Conservation (phyloP, 805 yeast species). For the Diddensiella santjacobensis region DNA sequence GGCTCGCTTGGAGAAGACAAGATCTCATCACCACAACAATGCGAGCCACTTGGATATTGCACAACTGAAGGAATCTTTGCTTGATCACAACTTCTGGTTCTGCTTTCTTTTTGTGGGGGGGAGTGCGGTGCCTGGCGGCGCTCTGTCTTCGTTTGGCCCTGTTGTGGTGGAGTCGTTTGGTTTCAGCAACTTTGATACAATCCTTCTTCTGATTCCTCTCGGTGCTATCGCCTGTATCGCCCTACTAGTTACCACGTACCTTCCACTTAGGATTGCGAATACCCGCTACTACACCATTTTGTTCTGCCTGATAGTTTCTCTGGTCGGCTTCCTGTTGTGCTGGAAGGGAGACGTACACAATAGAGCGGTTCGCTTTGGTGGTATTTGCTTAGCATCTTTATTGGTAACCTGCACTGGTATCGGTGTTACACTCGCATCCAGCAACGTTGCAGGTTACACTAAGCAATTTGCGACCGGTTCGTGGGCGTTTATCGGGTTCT, state of each 20-base stretch:
- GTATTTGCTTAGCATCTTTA: conserved; percentile 33
- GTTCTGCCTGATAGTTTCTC: conserved; percentile 31
- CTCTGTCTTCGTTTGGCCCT: no score
- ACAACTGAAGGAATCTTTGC: conserved; percentile 43
- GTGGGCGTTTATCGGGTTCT: conserved; percentile 24
- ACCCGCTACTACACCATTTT: conserved; percentile 25
- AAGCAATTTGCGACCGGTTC: conserved; percentile 25
- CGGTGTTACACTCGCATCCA: conserved; percentile 26
- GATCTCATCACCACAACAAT: conserved; percentile 44
- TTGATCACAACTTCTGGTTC: conserved; percentile 38
- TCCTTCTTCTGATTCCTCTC: no score
- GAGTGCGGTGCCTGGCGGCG: no score
- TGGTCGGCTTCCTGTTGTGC: conserved; percentile 32
- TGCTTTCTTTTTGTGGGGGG: conserved; percentile 28
- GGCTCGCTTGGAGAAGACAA: conserved; percentile 32
- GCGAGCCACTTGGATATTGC: conserved; percentile 36
- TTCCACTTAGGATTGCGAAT: conserved; percentile 27
- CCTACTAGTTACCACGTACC: conserved; percentile 29
- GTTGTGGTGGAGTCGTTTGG: no score
- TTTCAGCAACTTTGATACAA: no score
- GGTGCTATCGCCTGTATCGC: no score
- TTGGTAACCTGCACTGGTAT: conserved; percentile 27
- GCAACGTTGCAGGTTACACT: conserved; percentile 35
- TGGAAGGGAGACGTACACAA: conserved; percentile 25
- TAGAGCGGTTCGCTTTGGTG: conserved; percentile 27